Evolutionary conservation across 345 rosid genomes (phyloP), one percentile per base, ranked within the genome.

Genomic region (Noccaea caerulescens): DNA sequence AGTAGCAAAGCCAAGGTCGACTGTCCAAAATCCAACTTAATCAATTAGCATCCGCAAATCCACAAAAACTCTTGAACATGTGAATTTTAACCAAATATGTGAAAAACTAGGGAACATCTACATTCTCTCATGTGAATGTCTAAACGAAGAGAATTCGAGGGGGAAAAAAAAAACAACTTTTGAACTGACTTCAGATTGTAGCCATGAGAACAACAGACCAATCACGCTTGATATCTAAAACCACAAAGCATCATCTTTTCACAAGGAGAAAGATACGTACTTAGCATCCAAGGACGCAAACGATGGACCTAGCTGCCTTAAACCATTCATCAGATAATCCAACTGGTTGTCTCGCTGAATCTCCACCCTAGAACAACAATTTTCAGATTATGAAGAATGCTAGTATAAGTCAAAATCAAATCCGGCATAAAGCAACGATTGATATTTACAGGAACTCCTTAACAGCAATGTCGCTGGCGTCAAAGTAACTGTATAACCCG

Each of bases 1-100:
- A 93, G 80, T 93, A 93, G 82, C 98, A 93, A 72, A 90, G 82
- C 97, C 98, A 93, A 16, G 98, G 96, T 27, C 97, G 97, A 76
- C 96, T 93, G 83, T 51, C 61, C 27, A 77, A 59, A 66, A 41
- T 18, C n/a, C 14, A 50, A 74, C 41, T 59, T 42, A 66, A 59
- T 73, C 18, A 12, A 30, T 72, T 49, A 44, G 25, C 43, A 63
- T 43, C 5, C 8, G 0, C n/a, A 20, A 36, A 49, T 16, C 10
- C 9, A 25, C 37, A 39, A 39, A 52, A 71, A 62, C 53, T 55
- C 33, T 8, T 27, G 23, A 37, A 23, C 71, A 52, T 41, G 50
- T 41, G 3, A 36, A 32, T 44, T 34, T 6, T 18, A 9, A 13
- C 11, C 33, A 46, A 63, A 6, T 18, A 8, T 37, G 46, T 44